Conservation (phyloP, 1,284 basidiomycete genomes). For the Ceratobasidium sp. region DNA sequence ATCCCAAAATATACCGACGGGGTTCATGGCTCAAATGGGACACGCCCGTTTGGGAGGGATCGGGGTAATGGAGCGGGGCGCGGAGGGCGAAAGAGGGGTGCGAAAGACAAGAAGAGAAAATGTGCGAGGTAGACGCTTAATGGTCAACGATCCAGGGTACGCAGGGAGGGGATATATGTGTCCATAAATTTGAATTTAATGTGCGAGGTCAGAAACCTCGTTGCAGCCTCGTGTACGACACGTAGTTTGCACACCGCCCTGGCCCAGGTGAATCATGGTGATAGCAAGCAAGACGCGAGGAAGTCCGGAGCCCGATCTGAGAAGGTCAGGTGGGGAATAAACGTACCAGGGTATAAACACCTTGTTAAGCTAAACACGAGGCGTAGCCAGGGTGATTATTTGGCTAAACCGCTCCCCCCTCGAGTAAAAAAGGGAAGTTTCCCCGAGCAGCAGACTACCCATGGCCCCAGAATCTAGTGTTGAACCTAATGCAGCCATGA, state of each 20-base stretch:
- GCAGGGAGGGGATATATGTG: conserved; percentile 42
- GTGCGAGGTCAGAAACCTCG: conserved; percentile 26
- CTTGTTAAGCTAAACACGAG: conserved; percentile 35
- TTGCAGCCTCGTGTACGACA: conserved; percentile 41
- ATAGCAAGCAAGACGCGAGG: conserved; percentile 35
- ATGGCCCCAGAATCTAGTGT: not conserved
- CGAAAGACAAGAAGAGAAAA: conserved; percentile 20
- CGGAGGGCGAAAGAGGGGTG: conserved; percentile 33
- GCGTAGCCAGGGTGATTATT: conserved; percentile 12
- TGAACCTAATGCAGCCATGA: conserved; percentile 40
- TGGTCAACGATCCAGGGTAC: conserved; percentile 52
- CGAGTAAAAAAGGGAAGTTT: conserved; percentile 12
- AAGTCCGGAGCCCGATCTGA: conserved; percentile 43
- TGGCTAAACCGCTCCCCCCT: not conserved
- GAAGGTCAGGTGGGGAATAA: conserved; percentile 33
- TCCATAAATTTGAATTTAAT: conserved; percentile 44
- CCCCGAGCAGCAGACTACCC: not conserved
- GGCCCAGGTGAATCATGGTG: conserved; percentile 41
- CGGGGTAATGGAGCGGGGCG: conserved; percentile 12
- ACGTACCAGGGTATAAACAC: conserved; percentile 36
- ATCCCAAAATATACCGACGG: conserved; percentile 73
- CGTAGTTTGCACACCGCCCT: conserved; percentile 41
- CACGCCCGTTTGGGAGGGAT: conserved; percentile 31
- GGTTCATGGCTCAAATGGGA: conserved; percentile 46
- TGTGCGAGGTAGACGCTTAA: conserved; percentile 43